These are phyloP conservation scores for Sclerotinia spermophila DNA, from an alignment of 2,329 filamentous ascomycete genomes.

Conservation along the genomic window DNA sequence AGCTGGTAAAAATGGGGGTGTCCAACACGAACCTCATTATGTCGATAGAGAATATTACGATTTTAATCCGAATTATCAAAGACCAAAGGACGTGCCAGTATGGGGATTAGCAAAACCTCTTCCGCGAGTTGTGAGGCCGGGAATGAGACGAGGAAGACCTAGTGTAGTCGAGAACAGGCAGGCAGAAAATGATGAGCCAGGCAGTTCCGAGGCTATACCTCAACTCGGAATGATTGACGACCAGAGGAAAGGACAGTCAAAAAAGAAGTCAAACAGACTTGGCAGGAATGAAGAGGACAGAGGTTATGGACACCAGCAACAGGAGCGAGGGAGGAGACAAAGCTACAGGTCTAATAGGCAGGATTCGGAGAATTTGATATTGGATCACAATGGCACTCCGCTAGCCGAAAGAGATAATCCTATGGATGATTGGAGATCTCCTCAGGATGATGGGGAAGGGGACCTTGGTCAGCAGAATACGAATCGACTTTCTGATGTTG, in stretches of 20 bases:
- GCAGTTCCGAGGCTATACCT: constrained; percentile 18
- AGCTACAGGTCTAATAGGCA: constrained; percentile 7
- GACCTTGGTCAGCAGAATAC: constrained; percentile 1
- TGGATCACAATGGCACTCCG: constrained; percentile 12
- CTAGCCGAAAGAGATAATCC: constrained; percentile 20
- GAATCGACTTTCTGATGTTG: constrained; percentile 10
- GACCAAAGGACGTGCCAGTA: constrained; percentile 21
- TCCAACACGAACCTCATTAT: constrained; percentile 15
- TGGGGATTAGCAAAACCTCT: constrained; percentile 26
- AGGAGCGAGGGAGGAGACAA: not conserved
- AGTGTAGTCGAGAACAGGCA: constrained; percentile 18
- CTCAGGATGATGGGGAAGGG: not conserved
- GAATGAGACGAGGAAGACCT: constrained; percentile 20
- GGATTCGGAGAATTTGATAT: constrained; percentile 4
- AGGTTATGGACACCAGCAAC: constrained; percentile 14
- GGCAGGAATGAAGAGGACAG: constrained; percentile 2
- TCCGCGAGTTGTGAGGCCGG: constrained; percentile 23
- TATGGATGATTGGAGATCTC: constrained; percentile 21
- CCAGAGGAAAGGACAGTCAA: constrained; percentile 17
- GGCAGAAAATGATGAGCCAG: constrained; percentile 16
- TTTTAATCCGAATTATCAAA: constrained; percentile 24
- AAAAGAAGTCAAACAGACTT: constrained; percentile 8
- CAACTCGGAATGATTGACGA: constrained; percentile 24
- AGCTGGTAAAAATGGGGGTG: constrained; percentile 3
- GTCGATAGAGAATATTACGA: constrained; percentile 24